Percentiles rank a stretch among this genome's conserved stretches.
Conservation (phyloP, 495 filamentous ascomycete genomes). For the Penicillium ucsense region DNA sequence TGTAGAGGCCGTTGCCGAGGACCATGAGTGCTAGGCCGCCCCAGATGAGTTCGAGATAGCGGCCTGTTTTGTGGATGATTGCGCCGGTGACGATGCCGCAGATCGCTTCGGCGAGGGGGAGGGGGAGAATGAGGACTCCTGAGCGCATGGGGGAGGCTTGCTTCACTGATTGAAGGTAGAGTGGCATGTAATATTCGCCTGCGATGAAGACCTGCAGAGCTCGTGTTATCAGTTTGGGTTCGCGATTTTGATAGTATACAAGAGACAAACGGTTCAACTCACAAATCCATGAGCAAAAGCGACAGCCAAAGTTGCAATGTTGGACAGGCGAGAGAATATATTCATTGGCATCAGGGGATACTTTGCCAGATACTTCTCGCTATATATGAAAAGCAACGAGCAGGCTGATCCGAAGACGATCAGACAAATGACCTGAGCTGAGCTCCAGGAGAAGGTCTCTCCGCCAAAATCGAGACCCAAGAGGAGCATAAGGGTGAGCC, state of each 20-base stretch:
- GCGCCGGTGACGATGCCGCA: constrained; percentile 40
- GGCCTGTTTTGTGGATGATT: constrained; percentile 50
- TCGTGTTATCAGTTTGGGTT: background rate
- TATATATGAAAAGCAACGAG: constrained; percentile 53
- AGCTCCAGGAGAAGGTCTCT: constrained; percentile 60
- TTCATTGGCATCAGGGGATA: constrained; percentile 69
- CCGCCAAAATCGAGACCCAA: constrained; percentile 73
- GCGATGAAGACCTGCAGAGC: constrained; percentile 35
- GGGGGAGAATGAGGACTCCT: constrained; percentile 43
- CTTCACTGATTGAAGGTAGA: constrained; percentile 47
- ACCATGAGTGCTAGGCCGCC: constrained; percentile 34
- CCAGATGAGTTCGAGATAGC: constrained; percentile 49
- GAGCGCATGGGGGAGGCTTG: constrained; percentile 41
- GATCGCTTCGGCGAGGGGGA: constrained; percentile 40
- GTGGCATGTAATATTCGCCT: constrained; percentile 48
- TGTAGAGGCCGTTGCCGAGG: constrained; percentile 45
- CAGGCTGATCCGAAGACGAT: constrained; percentile 62
- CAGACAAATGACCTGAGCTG: constrained; percentile 64
- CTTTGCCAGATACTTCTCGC: constrained; percentile 61
- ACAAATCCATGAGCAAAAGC: constrained; percentile 46
- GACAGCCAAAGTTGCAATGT: constrained; percentile 47
- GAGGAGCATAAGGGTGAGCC: constrained; percentile 65
- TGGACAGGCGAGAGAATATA: constrained; percentile 50
- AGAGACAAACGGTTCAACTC: constrained; percentile 6
- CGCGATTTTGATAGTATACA: too few relatives aligned